phyloP scores from a whole-genome alignment of 2,329 filamentous ascomycete genomes.

The Atkinsonella hypoxylon region DNA sequence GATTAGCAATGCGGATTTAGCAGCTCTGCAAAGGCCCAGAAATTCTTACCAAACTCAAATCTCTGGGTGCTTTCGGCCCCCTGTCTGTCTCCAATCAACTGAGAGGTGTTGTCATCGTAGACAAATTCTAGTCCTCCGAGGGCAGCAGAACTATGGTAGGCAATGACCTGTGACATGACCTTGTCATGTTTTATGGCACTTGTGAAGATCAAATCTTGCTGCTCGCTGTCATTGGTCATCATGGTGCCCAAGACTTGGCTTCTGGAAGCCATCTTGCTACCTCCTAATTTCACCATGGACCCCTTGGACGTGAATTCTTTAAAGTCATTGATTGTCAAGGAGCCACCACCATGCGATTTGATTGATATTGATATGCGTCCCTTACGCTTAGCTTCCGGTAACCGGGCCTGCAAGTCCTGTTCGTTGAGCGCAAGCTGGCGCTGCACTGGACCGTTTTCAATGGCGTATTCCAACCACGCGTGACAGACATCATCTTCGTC shows the following conservation, averaged over 20 bases:
- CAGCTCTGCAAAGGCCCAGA: neutral
- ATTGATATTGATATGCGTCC: constrained; percentile 59
- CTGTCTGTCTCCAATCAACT: constrained; percentile 75
- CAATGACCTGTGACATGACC: constrained; percentile 59
- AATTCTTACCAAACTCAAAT: constrained; percentile 62
- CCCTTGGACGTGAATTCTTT: constrained; percentile 57
- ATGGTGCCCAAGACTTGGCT: constrained; percentile 64
- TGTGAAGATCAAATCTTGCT: constrained; percentile 63
- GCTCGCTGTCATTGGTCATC: constrained; percentile 55
- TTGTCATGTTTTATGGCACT: constrained; percentile 57
- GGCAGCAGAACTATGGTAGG: constrained; percentile 66
- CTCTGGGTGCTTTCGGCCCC: constrained; percentile 58
- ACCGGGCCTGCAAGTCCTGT: constrained; percentile 54
- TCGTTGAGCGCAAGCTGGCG: constrained; percentile 67
- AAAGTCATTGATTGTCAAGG: constrained; percentile 68
- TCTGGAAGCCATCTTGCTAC: constrained; percentile 57
- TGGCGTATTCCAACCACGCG: constrained; percentile 68
- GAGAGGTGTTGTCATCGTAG: constrained; percentile 75
- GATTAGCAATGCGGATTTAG: neutral
- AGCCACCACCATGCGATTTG: constrained; percentile 64
- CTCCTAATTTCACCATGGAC: constrained; percentile 62
- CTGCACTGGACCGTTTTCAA: constrained; percentile 49
- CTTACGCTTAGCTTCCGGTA: constrained; percentile 64
- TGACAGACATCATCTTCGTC: constrained; percentile 74
- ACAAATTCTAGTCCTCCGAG: constrained; percentile 84